A percentile compares a stretch with the other conserved stretches of the same genome.
Evolutionary conservation across 805 yeast genomes (phyloP).

Genomic region (Candida chilensis): DNA sequence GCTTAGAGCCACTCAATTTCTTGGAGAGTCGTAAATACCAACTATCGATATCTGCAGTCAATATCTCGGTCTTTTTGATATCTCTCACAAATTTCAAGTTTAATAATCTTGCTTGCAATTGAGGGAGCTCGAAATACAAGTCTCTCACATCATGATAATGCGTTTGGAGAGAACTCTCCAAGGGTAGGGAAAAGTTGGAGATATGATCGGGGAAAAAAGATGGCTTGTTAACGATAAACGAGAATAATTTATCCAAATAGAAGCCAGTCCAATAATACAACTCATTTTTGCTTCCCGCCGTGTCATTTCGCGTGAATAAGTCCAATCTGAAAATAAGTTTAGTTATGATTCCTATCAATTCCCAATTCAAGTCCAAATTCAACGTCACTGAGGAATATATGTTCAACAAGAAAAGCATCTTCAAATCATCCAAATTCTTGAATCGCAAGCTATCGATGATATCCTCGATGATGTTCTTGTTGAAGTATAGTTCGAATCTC

Average conservation of each 20-base stretch:
- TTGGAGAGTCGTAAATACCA: neutral
- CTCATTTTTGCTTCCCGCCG: too few species aligned
- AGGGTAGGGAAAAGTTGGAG: conserved; percentile 8
- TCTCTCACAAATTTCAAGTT: conserved; percentile 6
- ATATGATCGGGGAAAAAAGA: conserved; percentile 21
- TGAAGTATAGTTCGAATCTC: conserved; percentile 18
- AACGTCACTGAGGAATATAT: conserved; percentile 19
- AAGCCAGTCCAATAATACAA: conserved; percentile 28
- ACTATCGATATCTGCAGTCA: too few species aligned
- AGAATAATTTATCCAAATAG: conserved; percentile 27
- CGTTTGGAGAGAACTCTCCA: too few species aligned
- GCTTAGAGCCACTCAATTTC: neutral
- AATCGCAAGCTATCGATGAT: conserved; percentile 23
- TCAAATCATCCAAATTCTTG: conserved; percentile 16
- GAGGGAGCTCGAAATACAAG: conserved; percentile 10
- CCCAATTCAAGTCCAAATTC: conserved; percentile 20
- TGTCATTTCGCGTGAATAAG: too few species aligned
- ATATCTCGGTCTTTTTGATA: conserved; percentile 3
- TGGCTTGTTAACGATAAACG: conserved; percentile 21
- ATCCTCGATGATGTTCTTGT: conserved; percentile 18
- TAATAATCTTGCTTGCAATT: conserved; percentile 15
- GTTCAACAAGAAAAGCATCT: conserved; percentile 17
- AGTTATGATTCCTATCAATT: conserved; percentile 21
- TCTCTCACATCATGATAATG: too few species aligned
- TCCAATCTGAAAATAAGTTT: conserved; percentile 14